Evolutionary conservation across 495 filamentous ascomycete species (phyloP).

Genomic region (Corynascus novoguineensis): DNA sequence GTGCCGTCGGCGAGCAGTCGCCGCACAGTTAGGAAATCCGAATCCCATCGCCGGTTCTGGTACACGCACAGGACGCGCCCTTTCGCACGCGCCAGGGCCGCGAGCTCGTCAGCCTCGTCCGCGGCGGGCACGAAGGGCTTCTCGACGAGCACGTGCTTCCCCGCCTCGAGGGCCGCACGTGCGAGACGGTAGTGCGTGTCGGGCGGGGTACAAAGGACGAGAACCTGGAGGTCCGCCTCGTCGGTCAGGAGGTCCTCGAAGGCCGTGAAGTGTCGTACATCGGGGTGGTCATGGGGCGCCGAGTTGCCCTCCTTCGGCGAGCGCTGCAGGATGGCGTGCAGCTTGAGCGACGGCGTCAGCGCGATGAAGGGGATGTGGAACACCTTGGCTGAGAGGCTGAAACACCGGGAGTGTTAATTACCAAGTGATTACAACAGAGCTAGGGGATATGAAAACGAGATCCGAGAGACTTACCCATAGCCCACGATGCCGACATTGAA

Average conservation of each 20-base stretch:
- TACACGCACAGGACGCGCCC: constrained; percentile 69
- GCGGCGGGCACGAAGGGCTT: constrained; percentile 80
- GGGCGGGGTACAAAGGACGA: constrained; percentile 71
- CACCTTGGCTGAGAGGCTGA: constrained; percentile 72
- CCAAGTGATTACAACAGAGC: too few relatives aligned
- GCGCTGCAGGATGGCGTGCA: constrained; percentile 78
- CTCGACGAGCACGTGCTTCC: constrained; percentile 83
- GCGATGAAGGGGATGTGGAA: constrained; percentile 88
- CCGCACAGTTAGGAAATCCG: constrained; percentile 74
- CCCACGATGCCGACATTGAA: constrained; percentile 52
- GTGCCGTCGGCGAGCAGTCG: constrained; percentile 50
- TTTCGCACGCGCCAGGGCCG: constrained; percentile 56
- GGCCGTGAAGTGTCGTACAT: constrained; percentile 57
- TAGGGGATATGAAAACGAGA: not conserved
- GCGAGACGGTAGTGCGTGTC: constrained; percentile 65
- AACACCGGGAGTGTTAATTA: constrained; percentile 17
- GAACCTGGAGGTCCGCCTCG: constrained; percentile 61
- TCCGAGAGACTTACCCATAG: constrained; percentile 42
- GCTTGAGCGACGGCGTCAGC: constrained; percentile 56
- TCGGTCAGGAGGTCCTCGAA: constrained; percentile 58
- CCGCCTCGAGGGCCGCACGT: constrained; percentile 60
- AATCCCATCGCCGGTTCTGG: constrained; percentile 83
- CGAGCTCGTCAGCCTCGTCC: constrained; percentile 64
- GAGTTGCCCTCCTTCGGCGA: constrained; percentile 43
- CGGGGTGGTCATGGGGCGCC: constrained; percentile 64